Base-by-base conservation (phyloP, 2,329 filamentous ascomycete species). In the Pyrenophora seminiperda region DNA sequence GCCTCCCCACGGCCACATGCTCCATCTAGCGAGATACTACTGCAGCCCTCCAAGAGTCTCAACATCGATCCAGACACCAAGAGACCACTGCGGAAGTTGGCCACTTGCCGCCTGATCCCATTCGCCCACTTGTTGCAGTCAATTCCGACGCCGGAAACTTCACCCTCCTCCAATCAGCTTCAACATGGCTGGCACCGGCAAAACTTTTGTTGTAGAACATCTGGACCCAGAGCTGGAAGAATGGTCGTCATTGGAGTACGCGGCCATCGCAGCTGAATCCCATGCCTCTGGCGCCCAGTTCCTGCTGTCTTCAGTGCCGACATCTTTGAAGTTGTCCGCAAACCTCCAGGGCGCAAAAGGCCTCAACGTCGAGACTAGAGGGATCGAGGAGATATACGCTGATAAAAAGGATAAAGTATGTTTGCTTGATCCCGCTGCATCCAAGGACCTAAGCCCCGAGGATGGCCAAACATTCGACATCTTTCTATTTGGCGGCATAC, bases 221-320 rank as follows among this genome's bases (percentile, higher is more conserved):
- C 86, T 99, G 59, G 94, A 99, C 77, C 87, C 90, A 32, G 94
- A 99, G 75, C 82, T 99, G 22, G 94, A 95, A 27, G 83, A 85
- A 32, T 99, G 94, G 94, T 97, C 94, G 18, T 86, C 90, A 58
- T 83, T 97, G 44, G 94, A 99, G 77, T 99, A 99, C 77, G 79
- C 85, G 47, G 84, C 88, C 67, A 97, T 99, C 71, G 91, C 91
- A 42, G 79, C 83, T 53, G 94, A 99, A 78, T 91, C 89, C 43
- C 78, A 84, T 56, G 81, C 81, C 18, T 76, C 83, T 3, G 82
- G 83, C 27, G 83, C 86, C 47, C 80, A 79, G 42, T 96, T 97
- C 73, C 83, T 90, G 60, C 83, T 96, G 50, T 95, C 91, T 24
- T 95, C 90, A 22, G 82, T 96, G 36, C 88, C 91, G 6, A 66